These are phyloP conservation scores for Geotrichum carabidarum DNA, from an alignment of 1,139 yeast species.

Conservation along the genomic window DNA sequence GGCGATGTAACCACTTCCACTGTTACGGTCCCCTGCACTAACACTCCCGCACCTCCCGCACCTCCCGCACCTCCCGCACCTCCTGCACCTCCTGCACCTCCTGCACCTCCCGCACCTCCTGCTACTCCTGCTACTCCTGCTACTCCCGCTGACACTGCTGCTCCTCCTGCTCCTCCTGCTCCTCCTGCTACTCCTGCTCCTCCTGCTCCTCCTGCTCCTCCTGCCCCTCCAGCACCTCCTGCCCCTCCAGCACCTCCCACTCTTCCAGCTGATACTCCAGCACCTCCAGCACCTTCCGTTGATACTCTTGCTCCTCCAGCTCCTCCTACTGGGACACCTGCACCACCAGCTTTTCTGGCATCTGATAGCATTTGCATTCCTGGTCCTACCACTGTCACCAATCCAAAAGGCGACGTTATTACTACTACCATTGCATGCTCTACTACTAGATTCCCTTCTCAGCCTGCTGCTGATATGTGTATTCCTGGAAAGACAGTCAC, in stretches of 20 bases:
- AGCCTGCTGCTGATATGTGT: not conserved
- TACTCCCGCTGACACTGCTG: not conserved
- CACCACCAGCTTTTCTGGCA: not conserved
- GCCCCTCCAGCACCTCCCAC: no score
- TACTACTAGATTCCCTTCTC: not conserved
- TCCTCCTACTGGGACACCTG: not conserved
- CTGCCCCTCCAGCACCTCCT: not conserved
- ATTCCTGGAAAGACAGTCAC: slow-evolving; percentile 2
- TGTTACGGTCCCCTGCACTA: slow-evolving; percentile 18
- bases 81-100: not conserved
- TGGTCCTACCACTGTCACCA: slow-evolving; percentile 1
- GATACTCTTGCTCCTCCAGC: not conserved
- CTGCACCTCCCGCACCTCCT: not conserved
- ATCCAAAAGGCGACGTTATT: not conserved
- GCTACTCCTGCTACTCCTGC: no score
- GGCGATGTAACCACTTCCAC: slow-evolving; percentile 9
- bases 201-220: not conserved
- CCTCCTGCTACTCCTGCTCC: not conserved
- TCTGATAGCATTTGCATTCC: not conserved
- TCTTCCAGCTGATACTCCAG: not conserved
- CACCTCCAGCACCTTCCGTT: not conserved
- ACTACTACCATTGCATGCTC: slow-evolving; percentile 14
- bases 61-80: slow-evolving; percentile 11
- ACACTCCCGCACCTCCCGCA: slow-evolving; percentile 16
- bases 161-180: not conserved